Percentiles rank a stretch among this genome's conserved stretches.
phyloP scores from a whole-genome alignment of 2,329 filamentous ascomycete genomes.

The Exophiala viscosa region DNA sequence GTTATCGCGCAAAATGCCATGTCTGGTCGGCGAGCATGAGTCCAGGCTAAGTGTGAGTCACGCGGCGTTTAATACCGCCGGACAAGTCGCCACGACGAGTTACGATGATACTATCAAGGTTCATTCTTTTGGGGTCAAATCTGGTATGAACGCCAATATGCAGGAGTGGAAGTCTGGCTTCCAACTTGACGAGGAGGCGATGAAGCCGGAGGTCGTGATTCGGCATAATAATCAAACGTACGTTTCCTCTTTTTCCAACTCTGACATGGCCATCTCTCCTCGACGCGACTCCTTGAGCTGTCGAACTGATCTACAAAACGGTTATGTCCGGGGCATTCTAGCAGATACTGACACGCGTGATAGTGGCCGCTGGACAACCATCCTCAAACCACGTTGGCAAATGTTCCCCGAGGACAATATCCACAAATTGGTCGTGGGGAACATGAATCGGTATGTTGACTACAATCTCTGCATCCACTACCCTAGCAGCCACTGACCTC shows the following conservation, averaged over 20 bases:
- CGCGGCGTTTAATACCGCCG: constrained; percentile 80
- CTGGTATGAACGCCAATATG: constrained; percentile 33
- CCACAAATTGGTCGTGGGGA: constrained; percentile 86
- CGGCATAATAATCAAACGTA: constrained; percentile 95
- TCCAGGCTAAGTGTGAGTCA: constrained; percentile 85
- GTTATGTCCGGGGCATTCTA: too few species aligned
- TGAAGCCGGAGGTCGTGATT: constrained; percentile 67
- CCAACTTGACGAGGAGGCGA: constrained; percentile 56
- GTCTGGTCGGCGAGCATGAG: constrained; percentile 73
- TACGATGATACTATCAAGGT: constrained; percentile 97
- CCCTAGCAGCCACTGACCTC: background rate
- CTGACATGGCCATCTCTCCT: background rate
- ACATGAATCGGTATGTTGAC: constrained; percentile 76
- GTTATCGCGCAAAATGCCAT: constrained; percentile 60
- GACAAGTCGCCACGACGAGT: constrained; percentile 83
- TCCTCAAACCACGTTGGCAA: constrained; percentile 86
- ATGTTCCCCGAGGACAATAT: constrained; percentile 70
- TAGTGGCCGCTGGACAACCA: constrained; percentile 34
- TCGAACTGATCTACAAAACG: too few species aligned
- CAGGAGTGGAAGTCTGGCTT: constrained; percentile 57
- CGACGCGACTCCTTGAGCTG: too few species aligned
- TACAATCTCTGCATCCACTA: too few species aligned
- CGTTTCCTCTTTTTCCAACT: constrained; percentile 49
- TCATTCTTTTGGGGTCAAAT: constrained; percentile 63
- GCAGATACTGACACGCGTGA: background rate